Evolutionary conservation across 768 basidiomycete species (phyloP).

Genomic region (Leccinum disarticulatum): DNA sequence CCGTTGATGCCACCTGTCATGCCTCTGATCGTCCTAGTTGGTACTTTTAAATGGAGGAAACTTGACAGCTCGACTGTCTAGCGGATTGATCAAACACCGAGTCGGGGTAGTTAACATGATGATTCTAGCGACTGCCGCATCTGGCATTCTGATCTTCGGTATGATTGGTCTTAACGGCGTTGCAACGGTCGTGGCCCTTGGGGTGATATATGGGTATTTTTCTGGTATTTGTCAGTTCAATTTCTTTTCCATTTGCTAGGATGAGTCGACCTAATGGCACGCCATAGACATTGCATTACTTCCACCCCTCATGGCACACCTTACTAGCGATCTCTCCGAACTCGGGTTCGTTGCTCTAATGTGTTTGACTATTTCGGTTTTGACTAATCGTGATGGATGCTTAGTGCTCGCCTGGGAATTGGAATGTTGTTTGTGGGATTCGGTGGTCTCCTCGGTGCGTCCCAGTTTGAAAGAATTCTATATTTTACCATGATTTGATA

Average conservation of each 20-base stretch:
- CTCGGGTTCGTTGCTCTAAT: not conserved
- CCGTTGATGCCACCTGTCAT: not conserved
- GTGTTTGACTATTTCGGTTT: not conserved
- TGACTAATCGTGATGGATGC: not conserved
- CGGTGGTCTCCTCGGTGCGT: not conserved
- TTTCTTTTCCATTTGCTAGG: not conserved
- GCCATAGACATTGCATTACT: not conserved
- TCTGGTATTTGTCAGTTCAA: not conserved
- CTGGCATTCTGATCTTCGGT: not conserved
- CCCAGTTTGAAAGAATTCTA: not conserved
- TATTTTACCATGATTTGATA: not conserved
- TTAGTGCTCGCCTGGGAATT: not conserved
- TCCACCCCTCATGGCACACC: not conserved
- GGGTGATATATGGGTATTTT: not conserved
- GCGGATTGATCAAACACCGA: not conserved
- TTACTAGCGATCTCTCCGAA: not conserved
- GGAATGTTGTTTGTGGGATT: not conserved
- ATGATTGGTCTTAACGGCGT: not conserved
- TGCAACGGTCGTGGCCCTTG: not conserved
- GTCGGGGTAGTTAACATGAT: not conserved
- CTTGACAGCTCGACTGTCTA: not conserved
- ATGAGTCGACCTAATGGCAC: not conserved
- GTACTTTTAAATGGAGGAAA: not conserved
- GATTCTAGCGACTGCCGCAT: not conserved
- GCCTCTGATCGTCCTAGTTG: not conserved